These are phyloP conservation scores for Schizosaccharomyces cryophilus DNA, from an alignment of 805 yeast species.

Conservation along the genomic window DNA sequence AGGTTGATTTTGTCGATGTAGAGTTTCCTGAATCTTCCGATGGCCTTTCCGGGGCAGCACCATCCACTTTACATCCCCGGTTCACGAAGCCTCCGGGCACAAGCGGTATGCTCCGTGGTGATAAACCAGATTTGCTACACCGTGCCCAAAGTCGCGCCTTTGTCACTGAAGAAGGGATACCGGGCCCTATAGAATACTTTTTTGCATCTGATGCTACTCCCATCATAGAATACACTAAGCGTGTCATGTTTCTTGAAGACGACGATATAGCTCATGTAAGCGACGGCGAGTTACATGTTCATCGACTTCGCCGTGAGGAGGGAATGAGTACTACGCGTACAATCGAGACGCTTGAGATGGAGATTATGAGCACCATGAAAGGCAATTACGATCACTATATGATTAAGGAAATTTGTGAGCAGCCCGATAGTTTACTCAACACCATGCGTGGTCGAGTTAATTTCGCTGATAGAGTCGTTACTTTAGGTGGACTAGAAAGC, in stretches of 20 bases:
- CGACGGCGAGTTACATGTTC: constrained; percentile 95
- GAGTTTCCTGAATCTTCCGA: constrained; percentile 55
- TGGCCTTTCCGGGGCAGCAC: constrained; percentile 6
- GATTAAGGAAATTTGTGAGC: constrained; percentile 97
- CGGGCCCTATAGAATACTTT: constrained; percentile 86
- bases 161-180: constrained; percentile 74
- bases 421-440: constrained; percentile 92
- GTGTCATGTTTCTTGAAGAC: constrained; percentile 86
- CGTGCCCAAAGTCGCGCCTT: constrained; percentile 92
- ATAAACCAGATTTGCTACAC: constrained; percentile 22
- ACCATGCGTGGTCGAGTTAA: constrained; percentile 99
- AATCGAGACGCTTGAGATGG: constrained; percentile 89
- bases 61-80: constrained; percentile 1
- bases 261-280: constrained; percentile 96
- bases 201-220: constrained; percentile 94
- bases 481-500: constrained; percentile 70
- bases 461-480: constrained; percentile 52
- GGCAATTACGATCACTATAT: constrained; percentile 89
- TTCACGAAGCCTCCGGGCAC: neutral
- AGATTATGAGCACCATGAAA: constrained; percentile 92
- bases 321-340: constrained; percentile 77
- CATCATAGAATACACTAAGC: constrained; percentile 86
- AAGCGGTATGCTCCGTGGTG: constrained; percentile 6
- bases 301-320: constrained; percentile 62
- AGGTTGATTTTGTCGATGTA: constrained; percentile 94